Base-by-base conservation (phyloP, 345 rosid genomes). In the Ceriops zippeliana region DNA sequence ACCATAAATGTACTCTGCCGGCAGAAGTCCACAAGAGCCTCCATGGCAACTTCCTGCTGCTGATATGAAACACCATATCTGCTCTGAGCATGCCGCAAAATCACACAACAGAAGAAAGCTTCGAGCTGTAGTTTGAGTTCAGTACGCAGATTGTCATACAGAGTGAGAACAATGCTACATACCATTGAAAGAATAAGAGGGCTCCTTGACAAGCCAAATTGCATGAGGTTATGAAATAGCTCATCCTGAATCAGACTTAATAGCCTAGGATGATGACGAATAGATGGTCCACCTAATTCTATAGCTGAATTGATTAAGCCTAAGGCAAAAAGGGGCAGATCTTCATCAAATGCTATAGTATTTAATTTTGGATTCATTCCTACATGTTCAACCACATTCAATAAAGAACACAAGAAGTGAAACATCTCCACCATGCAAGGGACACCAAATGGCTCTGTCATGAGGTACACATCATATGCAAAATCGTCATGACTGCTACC, bases 21-120 rank as follows among this genome's bases (percentile, higher is more conserved):
- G 80, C 89, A 87, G 66, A 89, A 78, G 71, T 89, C 96, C 65
- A 87, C 90, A 71, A 89, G 72, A 61, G 92, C 90, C 73, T 89
- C 96, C 89, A 89, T 77, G 37, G 92, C 92, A 80, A 87, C 96
- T 78, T 87, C 96, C 77, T 89, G 90, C 75, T 81, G 91, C 71
- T 85, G 92, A 76, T 86, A 89, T 60, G 96, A 85, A 51, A 89
- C 83, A 38, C 92, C 92, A 73, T 85, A 80, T 72, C 79, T 89
- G 83, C 81, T 78, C 77, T 87, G 89, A 37, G 87, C 89, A 76
- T 83, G 70, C 75, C 88, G 76, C 84, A 86, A 68, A 80, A 89
- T 86, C 66, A 89, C 92, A 70, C 83, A 85, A 53, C 92, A 83
- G 71, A 89, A 74, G 81, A 89, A 89, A 71, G 92, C 83, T 72